These are phyloP conservation scores for Talaromyces sp. DNA, from an alignment of 2,329 filamentous ascomycete species.

Conservation along the genomic window DNA sequence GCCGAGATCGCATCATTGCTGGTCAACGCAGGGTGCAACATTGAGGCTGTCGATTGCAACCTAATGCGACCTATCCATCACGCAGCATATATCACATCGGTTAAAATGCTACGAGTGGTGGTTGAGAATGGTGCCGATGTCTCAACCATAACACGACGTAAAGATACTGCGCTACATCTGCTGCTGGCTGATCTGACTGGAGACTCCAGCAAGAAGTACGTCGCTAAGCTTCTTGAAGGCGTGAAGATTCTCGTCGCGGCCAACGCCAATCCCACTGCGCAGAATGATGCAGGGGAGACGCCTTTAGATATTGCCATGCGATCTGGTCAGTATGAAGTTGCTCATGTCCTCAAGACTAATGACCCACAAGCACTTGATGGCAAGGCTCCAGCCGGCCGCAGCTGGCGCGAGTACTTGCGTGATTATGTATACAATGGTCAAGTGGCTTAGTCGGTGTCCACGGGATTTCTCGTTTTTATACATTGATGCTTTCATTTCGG, in stretches of 20 bases:
- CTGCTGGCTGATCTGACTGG: background rate
- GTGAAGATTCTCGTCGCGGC: background rate
- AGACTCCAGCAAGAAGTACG: background rate
- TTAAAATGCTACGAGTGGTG: background rate
- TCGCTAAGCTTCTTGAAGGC: background rate
- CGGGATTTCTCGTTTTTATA: background rate
- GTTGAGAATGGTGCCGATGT: constrained; percentile 1
- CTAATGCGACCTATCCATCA: background rate
- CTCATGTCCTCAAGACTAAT: background rate
- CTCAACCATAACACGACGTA: background rate
- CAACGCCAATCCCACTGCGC: background rate
- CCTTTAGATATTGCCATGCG: background rate
- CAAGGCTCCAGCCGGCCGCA: background rate
- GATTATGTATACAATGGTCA: background rate
- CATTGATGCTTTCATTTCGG: background rate
- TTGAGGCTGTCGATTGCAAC: background rate
- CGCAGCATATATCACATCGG: background rate
- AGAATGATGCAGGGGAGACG: background rate
- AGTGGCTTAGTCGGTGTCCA: background rate
- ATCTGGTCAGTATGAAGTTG: background rate
- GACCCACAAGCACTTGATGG: background rate
- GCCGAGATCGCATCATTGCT: background rate
- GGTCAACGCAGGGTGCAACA: constrained; percentile 4
- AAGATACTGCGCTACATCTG: constrained; percentile 4
- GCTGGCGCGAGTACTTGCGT: constrained; percentile 10